phyloP scores from a whole-genome alignment of 2,329 filamentous ascomycete genomes.

The Fusarium sp. region DNA sequence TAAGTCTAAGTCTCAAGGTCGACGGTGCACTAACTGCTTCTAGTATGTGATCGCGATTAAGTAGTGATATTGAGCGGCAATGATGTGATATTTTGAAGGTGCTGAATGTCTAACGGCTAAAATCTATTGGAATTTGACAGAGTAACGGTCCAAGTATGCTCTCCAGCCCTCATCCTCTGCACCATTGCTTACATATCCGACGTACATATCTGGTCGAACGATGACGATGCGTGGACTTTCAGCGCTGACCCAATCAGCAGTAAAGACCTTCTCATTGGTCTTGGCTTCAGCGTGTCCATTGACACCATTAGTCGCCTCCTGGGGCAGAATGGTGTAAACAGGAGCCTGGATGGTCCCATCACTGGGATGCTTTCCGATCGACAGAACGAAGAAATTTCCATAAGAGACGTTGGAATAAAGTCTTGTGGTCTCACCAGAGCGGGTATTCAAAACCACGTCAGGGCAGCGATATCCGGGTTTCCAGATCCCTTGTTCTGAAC shows the following conservation, averaged over 20 bases:
- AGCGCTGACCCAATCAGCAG: slow-evolving; percentile 14
- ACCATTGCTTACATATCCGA: slow-evolving; percentile 24
- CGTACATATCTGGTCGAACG: slow-evolving; percentile 44
- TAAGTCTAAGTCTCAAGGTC: no score
- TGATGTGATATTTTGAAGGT: no score
- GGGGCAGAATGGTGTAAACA: slow-evolving; percentile 8
- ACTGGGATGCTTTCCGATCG: not conserved
- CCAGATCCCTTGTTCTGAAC: slow-evolving; percentile 19
- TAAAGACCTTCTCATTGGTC: not conserved
- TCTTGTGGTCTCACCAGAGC: slow-evolving; percentile 2
- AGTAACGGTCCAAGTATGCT: slow-evolving; percentile 16
- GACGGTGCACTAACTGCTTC: no score
- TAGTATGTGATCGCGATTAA: no score
- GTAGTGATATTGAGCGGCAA: no score
- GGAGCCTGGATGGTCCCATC: not conserved
- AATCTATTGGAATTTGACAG: not conserved
- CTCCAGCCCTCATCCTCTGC: slow-evolving; percentile 20
- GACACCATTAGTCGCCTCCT: not conserved
- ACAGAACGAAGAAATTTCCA: slow-evolving; percentile 10
- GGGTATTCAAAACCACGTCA: slow-evolving; percentile 5
- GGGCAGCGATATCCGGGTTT: slow-evolving; percentile 37
- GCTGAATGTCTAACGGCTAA: no score
- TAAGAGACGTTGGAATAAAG: slow-evolving; percentile 16
- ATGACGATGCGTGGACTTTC: slow-evolving; percentile 7
- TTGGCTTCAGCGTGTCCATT: not conserved